These are phyloP conservation scores for Cicer judaicum DNA, from an alignment of 306 rosid genomes.

Conservation along the genomic window DNA sequence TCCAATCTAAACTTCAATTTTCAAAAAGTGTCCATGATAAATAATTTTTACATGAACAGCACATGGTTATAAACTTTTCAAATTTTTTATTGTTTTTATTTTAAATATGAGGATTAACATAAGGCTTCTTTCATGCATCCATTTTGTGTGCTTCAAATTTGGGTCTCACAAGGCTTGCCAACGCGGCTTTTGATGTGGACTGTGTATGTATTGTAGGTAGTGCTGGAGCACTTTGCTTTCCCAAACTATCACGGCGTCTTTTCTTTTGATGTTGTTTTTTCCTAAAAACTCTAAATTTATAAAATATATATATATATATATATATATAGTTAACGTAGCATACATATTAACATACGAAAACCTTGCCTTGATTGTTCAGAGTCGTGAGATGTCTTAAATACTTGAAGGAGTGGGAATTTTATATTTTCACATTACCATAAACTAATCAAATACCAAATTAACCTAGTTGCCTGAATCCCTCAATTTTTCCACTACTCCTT, in stretches of 20 bases:
- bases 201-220: not conserved
- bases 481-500: too few species aligned
- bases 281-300: too few species aligned
- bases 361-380: not conserved
- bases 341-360: not conserved
- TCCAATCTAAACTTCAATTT: too few species aligned
- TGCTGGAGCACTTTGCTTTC: slow-evolving; percentile 15
- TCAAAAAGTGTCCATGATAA: too few species aligned
- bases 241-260: not conserved
- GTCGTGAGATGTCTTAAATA: not conserved
- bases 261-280: not conserved
- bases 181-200: slow-evolving; percentile 27
- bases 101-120: not conserved
- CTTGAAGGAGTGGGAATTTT: not conserved
- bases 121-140: not conserved
- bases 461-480: too few species aligned
- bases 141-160: not conserved
- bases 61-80: too few species aligned
- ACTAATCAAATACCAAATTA: too few species aligned
- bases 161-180: slow-evolving; percentile 32
- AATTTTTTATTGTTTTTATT: not conserved
- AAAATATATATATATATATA: too few species aligned
- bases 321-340: not conserved
- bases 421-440: too few species aligned
- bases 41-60: too few species aligned